Percentiles rank a stretch among this genome's conserved stretches.
Conservation (phyloP, 495 filamentous ascomycete species). For the Neurospora tetrasperma region DNA sequence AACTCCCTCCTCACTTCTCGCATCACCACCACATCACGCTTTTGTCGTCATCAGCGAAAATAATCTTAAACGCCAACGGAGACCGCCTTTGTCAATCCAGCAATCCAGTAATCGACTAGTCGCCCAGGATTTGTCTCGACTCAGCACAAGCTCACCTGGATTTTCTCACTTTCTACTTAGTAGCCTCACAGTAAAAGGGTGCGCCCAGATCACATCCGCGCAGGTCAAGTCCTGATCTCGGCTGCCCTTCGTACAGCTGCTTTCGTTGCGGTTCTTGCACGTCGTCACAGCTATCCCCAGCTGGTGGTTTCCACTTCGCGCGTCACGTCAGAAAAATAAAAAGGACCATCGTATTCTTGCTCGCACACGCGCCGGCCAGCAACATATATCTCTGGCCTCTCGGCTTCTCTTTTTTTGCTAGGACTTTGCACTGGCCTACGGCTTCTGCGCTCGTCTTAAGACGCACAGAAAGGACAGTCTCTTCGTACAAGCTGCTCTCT, state of each 20-base stretch:
- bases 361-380: not conserved
- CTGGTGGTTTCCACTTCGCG: not conserved
- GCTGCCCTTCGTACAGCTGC: not conserved
- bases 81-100: not conserved
- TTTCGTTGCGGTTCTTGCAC: not conserved
- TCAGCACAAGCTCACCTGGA: not conserved
- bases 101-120: not conserved
- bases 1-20: not conserved
- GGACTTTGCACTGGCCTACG: not conserved
- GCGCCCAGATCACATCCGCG: not conserved
- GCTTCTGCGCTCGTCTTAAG: not conserved
- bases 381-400: not conserved
- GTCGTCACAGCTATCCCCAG: not conserved
- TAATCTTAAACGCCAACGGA: not conserved
- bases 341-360: not conserved
- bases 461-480: not conserved
- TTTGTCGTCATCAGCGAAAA: not conserved
- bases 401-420: not conserved
- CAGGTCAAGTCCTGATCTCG: not conserved
- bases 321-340: not conserved
- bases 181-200: not conserved
- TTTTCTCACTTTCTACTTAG: conserved; percentile 1
- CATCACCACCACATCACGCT: not conserved
- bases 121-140: not conserved
- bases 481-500: conserved; percentile 9